Evolutionary conservation across 1,284 basidiomycete genomes (phyloP).

Genomic region (Schizophyllum commune): DNA sequence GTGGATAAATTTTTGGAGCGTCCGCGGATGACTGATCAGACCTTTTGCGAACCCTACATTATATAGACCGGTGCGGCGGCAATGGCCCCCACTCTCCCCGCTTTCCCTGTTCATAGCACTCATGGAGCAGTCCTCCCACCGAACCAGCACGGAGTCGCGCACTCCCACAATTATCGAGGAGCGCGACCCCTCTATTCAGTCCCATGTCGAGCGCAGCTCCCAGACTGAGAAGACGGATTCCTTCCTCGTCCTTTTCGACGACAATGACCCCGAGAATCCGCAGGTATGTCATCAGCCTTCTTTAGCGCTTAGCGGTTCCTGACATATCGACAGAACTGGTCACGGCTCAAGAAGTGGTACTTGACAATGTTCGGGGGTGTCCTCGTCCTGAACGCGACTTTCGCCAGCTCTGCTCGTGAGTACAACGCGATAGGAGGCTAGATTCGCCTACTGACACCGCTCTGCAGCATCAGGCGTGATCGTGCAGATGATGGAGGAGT

Average conservation of each 20-base stretch:
- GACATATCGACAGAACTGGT: slow-evolving; percentile 28
- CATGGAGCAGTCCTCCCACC: not conserved
- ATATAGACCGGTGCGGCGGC: not conserved
- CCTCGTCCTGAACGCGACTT: slow-evolving; percentile 65
- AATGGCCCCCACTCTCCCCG: not conserved
- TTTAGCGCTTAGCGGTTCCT: not conserved
- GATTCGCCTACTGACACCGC: not conserved
- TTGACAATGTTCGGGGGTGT: slow-evolving; percentile 53
- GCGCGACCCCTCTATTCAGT: not conserved
- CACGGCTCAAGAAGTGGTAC: slow-evolving; percentile 27
- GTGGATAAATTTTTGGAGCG: not conserved
- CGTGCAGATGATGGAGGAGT: slow-evolving; percentile 38
- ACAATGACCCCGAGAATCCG: slow-evolving; percentile 27
- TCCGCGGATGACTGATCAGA: not conserved
- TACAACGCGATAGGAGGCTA: slow-evolving; percentile 1
- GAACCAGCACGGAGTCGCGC: not conserved
- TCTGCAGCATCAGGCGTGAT: slow-evolving; percentile 39
- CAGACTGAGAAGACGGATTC: slow-evolving; percentile 15
- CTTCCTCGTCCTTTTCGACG: slow-evolving; percentile 26
- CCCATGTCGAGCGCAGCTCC: not conserved
- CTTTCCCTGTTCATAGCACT: not conserved
- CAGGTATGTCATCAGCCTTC: slow-evolving; percentile 17
- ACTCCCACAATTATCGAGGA: not conserved
- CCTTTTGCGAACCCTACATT: not conserved
- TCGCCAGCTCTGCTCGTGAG: slow-evolving; percentile 51